Evolutionary conservation across 352 stramenopile genomes (phyloP).

Genomic region (Blastocystis sp.): DNA sequence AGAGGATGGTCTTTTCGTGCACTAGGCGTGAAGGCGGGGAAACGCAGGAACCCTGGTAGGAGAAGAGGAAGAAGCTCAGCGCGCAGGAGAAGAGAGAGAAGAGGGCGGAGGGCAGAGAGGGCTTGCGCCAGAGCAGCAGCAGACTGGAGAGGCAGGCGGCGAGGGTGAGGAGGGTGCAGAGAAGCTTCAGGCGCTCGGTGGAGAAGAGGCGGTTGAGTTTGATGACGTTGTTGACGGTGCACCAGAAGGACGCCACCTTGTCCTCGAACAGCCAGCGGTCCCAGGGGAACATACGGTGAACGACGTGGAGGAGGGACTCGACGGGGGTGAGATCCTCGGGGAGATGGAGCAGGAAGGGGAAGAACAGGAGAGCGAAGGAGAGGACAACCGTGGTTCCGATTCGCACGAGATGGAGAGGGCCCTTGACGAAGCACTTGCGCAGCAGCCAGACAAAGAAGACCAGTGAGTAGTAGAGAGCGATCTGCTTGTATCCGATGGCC

Average conservation of each 20-base stretch:
- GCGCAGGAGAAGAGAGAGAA: constrained; percentile 81
- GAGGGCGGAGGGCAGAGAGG: constrained; percentile 78
- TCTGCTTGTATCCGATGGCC: constrained; percentile 89
- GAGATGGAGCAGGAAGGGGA: constrained; percentile 80
- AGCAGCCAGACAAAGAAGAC: constrained; percentile 88
- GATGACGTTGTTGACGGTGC: constrained; percentile 77
- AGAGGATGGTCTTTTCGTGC: constrained; percentile 91
- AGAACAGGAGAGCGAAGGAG: constrained; percentile 85
- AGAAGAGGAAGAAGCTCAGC: constrained; percentile 90
- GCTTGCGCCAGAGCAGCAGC: constrained; percentile 72
- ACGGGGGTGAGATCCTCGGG: constrained; percentile 73
- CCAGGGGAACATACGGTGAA: constrained; percentile 90
- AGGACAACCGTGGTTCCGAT: constrained; percentile 82
- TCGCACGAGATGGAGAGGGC: constrained; percentile 71
- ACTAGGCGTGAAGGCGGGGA: constrained; percentile 73
- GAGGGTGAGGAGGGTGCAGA: constrained; percentile 72
- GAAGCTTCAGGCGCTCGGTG: constrained; percentile 76
- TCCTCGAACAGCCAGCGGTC: constrained; percentile 92
- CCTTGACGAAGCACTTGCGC: constrained; percentile 73
- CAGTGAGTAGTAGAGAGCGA: constrained; percentile 94
- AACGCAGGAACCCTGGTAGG: constrained; percentile 80
- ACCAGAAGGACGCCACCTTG: constrained; percentile 95
- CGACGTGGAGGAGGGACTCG: constrained; percentile 75
- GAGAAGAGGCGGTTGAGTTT: constrained; percentile 77
- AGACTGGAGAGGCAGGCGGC: not conserved